Evolutionary conservation across 768 basidiomycete genomes (phyloP).

Genomic region (Filobasidium floriforme): DNA sequence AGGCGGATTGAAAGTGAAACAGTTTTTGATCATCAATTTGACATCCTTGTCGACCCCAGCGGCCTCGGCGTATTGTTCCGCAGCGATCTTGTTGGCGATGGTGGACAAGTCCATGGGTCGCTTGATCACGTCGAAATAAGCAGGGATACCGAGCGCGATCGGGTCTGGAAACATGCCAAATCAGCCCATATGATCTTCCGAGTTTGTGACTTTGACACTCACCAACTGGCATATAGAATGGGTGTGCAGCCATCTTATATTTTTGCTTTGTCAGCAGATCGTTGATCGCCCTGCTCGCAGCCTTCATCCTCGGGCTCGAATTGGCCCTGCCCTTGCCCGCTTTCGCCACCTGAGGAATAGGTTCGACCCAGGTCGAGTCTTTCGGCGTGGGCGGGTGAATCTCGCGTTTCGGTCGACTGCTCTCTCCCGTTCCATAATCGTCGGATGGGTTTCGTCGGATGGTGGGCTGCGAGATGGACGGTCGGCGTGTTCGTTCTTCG

Average conservation of each 20-base stretch:
- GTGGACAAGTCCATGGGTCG: slow-evolving; percentile 91
- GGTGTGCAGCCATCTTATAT: slow-evolving; percentile 61
- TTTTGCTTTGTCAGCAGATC: slow-evolving; percentile 64
- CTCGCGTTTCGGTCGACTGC: slow-evolving; percentile 82
- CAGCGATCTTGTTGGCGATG: slow-evolving; percentile 76
- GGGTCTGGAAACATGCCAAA: slow-evolving; percentile 55
- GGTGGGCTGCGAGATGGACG: slow-evolving; percentile 65
- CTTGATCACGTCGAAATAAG: slow-evolving; percentile 80
- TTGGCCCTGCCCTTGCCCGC: slow-evolving; percentile 49
- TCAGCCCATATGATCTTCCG: too few species aligned
- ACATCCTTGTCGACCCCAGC: slow-evolving; percentile 81
- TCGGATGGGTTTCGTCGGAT: slow-evolving; percentile 60
- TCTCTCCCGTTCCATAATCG: slow-evolving; percentile 8
- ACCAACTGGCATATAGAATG: slow-evolving; percentile 94
- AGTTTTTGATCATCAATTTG: slow-evolving; percentile 90
- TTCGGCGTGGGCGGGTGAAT: slow-evolving; percentile 92
- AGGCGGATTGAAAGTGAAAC: slow-evolving; percentile 81
- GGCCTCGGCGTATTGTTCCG: slow-evolving; percentile 65
- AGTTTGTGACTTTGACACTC: slow-evolving; percentile 16
- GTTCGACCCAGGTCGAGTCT: slow-evolving; percentile 75
- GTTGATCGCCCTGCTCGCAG: slow-evolving; percentile 58
- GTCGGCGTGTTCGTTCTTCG: slow-evolving; percentile 53
- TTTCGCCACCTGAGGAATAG: slow-evolving; percentile 57
- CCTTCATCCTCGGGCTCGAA: slow-evolving; percentile 70
- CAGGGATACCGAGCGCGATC: slow-evolving; percentile 67